Evolutionary conservation across 2,329 filamentous ascomycete species (phyloP).

Genomic region (Salinomyces thailandicus): DNA sequence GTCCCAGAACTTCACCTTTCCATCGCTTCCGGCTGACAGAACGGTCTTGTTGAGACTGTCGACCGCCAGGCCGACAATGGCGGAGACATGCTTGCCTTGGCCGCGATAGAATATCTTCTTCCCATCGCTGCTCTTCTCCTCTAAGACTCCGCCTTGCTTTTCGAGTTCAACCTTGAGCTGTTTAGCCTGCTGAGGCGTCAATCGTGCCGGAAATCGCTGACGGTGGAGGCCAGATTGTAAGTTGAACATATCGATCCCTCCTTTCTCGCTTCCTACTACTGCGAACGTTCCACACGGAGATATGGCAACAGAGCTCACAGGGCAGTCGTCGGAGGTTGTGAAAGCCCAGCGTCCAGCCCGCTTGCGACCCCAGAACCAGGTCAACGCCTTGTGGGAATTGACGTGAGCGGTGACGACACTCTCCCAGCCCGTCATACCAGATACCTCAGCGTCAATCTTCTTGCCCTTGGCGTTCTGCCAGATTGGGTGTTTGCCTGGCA

Average conservation of each 20-base stretch:
- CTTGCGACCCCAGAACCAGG: constrained; percentile 97
- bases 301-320: constrained; percentile 74
- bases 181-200: constrained; percentile 69
- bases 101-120: constrained; percentile 36
- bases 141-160: constrained; percentile 14
- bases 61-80: constrained; percentile 76
- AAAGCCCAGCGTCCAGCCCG: constrained; percentile 89
- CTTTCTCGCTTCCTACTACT: constrained; percentile 71
- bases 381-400: constrained; percentile 72
- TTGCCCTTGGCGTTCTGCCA: constrained; percentile 66
- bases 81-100: constrained; percentile 64
- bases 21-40: constrained; percentile 79
- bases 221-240: constrained; percentile 84
- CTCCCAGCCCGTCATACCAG: constrained; percentile 85
- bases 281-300: constrained; percentile 92
- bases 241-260: constrained; percentile 90
- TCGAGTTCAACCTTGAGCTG: constrained; percentile 55
- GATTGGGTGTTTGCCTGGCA: constrained; percentile 65
- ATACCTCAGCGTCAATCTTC: constrained; percentile 59
- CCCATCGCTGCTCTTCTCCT: constrained; percentile 34
- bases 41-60: constrained; percentile 82
- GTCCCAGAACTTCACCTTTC: constrained; percentile 96
- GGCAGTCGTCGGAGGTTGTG: constrained; percentile 69
- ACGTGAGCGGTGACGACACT: constrained; percentile 90
- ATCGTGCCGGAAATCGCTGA: constrained; percentile 70